Percentiles rank a stretch among this genome's conserved stretches.
These are phyloP conservation scores for Rheum nobile DNA, from an alignment of 148 eudicot genomes.

Conservation along the genomic window DNA sequence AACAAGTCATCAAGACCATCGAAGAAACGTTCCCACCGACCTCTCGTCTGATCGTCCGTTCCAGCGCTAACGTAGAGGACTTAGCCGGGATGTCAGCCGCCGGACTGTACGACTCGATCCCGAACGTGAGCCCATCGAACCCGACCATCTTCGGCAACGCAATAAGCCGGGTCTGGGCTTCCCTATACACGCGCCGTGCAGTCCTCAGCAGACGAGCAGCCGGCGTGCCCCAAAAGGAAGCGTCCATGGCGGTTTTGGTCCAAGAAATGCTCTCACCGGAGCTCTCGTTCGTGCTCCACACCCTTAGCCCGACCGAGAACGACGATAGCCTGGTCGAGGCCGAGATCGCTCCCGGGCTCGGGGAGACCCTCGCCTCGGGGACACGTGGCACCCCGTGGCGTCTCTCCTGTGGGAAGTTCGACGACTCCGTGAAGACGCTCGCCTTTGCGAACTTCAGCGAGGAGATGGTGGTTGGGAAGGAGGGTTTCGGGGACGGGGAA, in stretches of 20 bases:
- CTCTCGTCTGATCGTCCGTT: constrained; percentile 66
- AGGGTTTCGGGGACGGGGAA: constrained; percentile 65
- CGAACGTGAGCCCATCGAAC: constrained; percentile 77
- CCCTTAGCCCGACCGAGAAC: constrained; percentile 64
- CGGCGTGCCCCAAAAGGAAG: constrained; percentile 56
- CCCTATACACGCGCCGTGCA: constrained; percentile 82
- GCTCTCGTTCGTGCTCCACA: constrained; percentile 88
- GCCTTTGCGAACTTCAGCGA: constrained; percentile 94
- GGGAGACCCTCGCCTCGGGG: constrained; percentile 89
- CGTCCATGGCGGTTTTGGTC: constrained; percentile 74
- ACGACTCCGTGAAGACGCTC: constrained; percentile 47
- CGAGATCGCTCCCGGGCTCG: constrained; percentile 87
- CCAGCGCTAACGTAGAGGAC: constrained; percentile 96
- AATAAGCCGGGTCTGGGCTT: constrained; percentile 79
- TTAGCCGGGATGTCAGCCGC: constrained; percentile 99
- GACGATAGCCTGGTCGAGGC: constrained; percentile 55
- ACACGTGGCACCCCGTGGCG: constrained; percentile 96
- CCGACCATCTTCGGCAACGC: constrained; percentile 51
- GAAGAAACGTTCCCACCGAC: constrained; percentile 35
- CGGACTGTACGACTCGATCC: constrained; percentile 91
- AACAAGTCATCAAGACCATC: constrained; percentile 36
- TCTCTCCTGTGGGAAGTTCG: constrained; percentile 54
- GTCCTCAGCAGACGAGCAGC: constrained; percentile 80
- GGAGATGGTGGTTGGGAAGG: constrained; percentile 55
- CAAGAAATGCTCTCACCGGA: constrained; percentile 90